These are phyloP conservation scores for Apodospora peruviana DNA, from an alignment of 495 filamentous ascomycete species.

Conservation along the genomic window DNA sequence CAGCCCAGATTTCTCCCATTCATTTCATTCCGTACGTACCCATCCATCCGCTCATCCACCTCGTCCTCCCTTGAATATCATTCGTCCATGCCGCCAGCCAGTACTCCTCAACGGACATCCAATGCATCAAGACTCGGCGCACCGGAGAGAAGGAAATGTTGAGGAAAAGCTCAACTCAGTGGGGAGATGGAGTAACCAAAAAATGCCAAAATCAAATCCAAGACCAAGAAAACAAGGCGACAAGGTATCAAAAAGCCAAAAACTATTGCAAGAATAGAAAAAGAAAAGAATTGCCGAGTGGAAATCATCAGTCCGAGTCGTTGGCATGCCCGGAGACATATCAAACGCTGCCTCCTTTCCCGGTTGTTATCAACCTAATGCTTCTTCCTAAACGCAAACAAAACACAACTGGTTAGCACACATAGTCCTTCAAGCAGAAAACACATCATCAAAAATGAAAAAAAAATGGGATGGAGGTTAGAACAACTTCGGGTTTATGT, in stretches of 20 bases:
- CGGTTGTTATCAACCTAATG: background rate
- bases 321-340: no score
- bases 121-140: no score
- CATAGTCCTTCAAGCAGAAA: background rate
- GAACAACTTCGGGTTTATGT: no score
- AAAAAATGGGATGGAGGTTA: no score
- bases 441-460: no score
- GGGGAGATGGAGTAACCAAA: background rate
- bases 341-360: background rate
- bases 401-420: no score
- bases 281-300: background rate
- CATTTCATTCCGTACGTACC: no score
- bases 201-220: background rate
- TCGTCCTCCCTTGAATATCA: background rate
- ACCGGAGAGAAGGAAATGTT: no score
- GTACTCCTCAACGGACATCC: no score
- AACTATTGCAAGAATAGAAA: background rate
- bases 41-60: background rate
- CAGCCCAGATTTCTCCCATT: no score
- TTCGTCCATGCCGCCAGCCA: background rate
- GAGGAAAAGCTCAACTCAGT: no score
- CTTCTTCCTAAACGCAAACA: background rate
- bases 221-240: conserved; percentile 10
- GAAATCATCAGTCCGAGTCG: background rate
- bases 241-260: conserved; percentile 28